Base-by-base conservation (phyloP, 352 stramenopile genomes). In the Phytophthora ramorum region DNA sequence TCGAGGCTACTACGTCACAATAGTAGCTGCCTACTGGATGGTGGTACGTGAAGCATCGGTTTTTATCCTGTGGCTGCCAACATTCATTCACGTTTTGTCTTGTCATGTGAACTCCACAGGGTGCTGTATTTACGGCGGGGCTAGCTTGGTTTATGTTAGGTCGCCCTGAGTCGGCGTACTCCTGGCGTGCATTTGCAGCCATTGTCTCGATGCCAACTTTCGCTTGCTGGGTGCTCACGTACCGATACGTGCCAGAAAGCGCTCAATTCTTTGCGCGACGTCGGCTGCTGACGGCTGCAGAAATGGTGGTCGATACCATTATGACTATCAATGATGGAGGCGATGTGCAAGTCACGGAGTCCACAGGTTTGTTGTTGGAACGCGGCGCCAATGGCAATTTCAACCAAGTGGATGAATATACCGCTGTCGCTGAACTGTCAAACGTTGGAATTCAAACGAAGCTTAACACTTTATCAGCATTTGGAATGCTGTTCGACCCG, bases 11-110 rank as follows among this genome's bases (percentile, higher is more conserved):
- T 95, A 93, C 66, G 77, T 98, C 41, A 97, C 88, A 17, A 79
- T 96, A 45, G 81, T 98, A 7, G 89, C 88, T 14, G 90, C 83
- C 3, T 97, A 96, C 69, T 98, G 92, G 92, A 97, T 97, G 88
- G 75, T 97, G 53, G 81, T 87, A 58, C 35, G 81, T 82, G 16
- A 17, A 52, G 1, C 9, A 30, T 5, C 50, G n/a, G 9, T 41
- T 10, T 43, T 45, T 40, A 41, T 41, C 12, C 8, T 32, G 3
- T 14, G 16, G 10, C 10, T 48, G 24, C 9, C 16, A 22, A 24
- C n/a, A 17, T 10, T 47, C 16, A 14, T n/a, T 32, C 45, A 40
- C 32, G 28, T 37, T 24, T 48, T 28, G 22, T 34, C 24, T 24
- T 46, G 20, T 40, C 22, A 16, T 48, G 35, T 43, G 14, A 43